Evolutionary conservation across 306 rosid species (phyloP).

Genomic region (Cicer bijugum): DNA sequence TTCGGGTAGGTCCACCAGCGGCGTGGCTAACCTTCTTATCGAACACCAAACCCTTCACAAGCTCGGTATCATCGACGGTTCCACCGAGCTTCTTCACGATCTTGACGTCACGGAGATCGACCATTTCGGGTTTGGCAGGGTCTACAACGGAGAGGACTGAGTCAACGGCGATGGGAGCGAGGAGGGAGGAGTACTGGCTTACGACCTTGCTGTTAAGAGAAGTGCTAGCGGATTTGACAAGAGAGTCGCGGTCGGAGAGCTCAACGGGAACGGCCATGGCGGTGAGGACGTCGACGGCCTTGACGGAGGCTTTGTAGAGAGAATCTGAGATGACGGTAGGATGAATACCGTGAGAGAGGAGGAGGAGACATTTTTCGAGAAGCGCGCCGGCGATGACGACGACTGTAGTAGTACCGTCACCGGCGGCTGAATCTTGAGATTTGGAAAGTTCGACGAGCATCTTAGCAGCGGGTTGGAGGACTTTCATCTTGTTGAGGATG

Average conservation of each 20-base stretch:
- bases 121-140: constrained; percentile 66
- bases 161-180: constrained; percentile 94
- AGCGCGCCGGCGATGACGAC: constrained; percentile 90
- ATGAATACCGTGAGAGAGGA: constrained; percentile 82
- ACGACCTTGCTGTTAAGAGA: constrained; percentile 96
- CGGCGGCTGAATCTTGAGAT: constrained; percentile 92
- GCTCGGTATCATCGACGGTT: constrained; percentile 83
- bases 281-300: constrained; percentile 78
- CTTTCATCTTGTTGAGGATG: constrained; percentile 96
- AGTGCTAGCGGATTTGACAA: constrained; percentile 83
- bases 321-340: constrained; percentile 89
- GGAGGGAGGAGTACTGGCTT: constrained; percentile 85
- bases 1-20: constrained; percentile 89
- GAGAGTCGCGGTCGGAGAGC: constrained; percentile 82
- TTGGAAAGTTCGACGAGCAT: constrained; percentile 98
- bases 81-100: constrained; percentile 97
- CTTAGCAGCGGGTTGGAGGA: constrained; percentile 95
- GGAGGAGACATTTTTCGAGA: constrained; percentile 69
- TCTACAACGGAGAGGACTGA: constrained; percentile 80
- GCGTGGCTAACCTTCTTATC: constrained; percentile 97
- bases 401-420: constrained; percentile 95
- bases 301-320: constrained; percentile 74
- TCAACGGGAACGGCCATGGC: constrained; percentile 98
- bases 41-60: constrained; percentile 79
- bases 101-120: constrained; percentile 86